Conservation (phyloP, 495 filamentous ascomycete genomes). For the Trichoderma asperelloides region DNA sequence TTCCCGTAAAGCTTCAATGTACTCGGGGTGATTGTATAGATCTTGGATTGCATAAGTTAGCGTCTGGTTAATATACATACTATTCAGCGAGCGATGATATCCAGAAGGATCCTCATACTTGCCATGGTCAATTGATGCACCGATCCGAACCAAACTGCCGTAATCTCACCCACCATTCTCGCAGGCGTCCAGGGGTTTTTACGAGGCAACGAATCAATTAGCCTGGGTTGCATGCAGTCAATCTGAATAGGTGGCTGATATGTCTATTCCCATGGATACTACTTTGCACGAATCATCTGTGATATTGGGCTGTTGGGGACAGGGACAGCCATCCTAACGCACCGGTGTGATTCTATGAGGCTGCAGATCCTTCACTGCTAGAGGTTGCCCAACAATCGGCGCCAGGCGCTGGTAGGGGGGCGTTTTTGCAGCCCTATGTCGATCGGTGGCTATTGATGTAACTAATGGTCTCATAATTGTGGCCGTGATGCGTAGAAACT, state of each 20-base stretch:
- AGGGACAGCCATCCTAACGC: not conserved
- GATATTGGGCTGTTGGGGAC: too few relatives aligned
- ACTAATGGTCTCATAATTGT: not conserved
- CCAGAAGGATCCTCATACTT: constrained; percentile 9
- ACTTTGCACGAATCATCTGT: too few relatives aligned
- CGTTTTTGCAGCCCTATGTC: constrained; percentile 7
- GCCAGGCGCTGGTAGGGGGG: constrained; percentile 12
- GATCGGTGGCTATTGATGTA: not conserved
- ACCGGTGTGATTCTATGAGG: not conserved
- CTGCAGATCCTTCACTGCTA: not conserved
- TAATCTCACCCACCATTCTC: constrained; percentile 20
- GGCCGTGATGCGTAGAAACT: not conserved
- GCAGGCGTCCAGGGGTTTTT: constrained; percentile 14
- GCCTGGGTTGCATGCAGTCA: constrained; percentile 30
- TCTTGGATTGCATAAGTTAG: not conserved
- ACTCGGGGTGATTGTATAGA: not conserved
- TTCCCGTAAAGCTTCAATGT: not conserved
- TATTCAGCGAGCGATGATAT: not conserved
- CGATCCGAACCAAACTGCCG: constrained; percentile 24
- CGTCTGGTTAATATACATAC: not conserved
- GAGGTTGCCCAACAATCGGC: constrained; percentile 14
- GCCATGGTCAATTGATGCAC: constrained; percentile 16
- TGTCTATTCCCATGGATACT: constrained; percentile 5
- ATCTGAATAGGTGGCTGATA: constrained; percentile 13
- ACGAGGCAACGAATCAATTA: constrained; percentile 22